Percentiles rank a stretch among this genome's conserved stretches.
These are phyloP conservation scores for Adiantum capillusveneris DNA, from an alignment of 75 land plant genomes.

Conservation along the genomic window DNA sequence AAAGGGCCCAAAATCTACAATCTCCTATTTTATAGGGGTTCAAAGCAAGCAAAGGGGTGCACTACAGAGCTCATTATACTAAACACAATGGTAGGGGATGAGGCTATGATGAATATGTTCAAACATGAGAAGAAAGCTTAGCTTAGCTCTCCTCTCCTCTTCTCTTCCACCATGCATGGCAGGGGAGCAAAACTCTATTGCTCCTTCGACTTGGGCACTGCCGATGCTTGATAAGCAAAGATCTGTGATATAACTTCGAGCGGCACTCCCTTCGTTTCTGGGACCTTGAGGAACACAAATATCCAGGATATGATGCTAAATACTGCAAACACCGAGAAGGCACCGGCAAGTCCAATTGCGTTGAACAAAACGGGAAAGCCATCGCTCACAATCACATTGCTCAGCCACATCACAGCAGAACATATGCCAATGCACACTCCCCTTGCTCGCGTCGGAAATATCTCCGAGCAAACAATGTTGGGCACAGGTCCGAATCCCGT, in stretches of 20 bases:
- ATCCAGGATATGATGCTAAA: constrained; percentile 18
- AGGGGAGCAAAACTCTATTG: no score
- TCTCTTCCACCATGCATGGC: no score
- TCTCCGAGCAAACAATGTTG: constrained; percentile 32
- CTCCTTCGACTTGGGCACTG: no score
- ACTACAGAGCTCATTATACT: no score
- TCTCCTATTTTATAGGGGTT: no score
- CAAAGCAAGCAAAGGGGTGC: no score
- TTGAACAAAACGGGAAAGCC: constrained; percentile 14
- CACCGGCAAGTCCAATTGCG: constrained; percentile 9
- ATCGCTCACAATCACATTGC: constrained; percentile 19
- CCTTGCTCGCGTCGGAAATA: constrained; percentile 28
- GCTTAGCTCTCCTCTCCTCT: no score
- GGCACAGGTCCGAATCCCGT: constrained; percentile 32
- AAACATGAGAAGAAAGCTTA: no score
- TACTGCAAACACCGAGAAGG: constrained; percentile 15
- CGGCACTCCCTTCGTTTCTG: constrained; percentile 31
- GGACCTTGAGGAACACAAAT: constrained; percentile 31
- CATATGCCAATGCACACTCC: constrained; percentile 24
- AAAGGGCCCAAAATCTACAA: no score
- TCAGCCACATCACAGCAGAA: constrained; percentile 3
- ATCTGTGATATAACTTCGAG: constrained; percentile 34
- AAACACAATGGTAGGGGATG: no score
- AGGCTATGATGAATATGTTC: no score
- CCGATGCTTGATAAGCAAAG: constrained; percentile 16